These are phyloP conservation scores for Aspergillus udagawae DNA, from an alignment of 2,329 filamentous ascomycete species.

Conservation along the genomic window DNA sequence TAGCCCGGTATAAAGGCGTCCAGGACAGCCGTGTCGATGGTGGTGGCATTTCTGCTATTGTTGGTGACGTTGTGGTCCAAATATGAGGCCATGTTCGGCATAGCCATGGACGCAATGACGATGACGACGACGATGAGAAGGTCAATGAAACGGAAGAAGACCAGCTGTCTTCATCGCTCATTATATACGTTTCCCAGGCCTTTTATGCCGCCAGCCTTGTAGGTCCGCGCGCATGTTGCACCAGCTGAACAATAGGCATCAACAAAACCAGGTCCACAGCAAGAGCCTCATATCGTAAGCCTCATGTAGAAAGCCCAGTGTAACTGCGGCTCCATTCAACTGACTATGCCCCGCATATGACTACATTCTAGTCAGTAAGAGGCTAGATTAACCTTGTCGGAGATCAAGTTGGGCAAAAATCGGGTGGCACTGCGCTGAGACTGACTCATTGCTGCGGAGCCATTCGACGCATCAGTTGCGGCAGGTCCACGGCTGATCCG, in stretches of 20 bases:
- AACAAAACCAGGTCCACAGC: not conserved
- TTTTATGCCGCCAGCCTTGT: not conserved
- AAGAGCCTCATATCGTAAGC: not conserved
- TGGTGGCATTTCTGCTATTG: conserved; percentile 12
- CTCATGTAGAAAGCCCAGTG: not conserved
- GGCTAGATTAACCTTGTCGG: not conserved
- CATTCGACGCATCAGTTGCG: not conserved
- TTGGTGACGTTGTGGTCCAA: conserved; percentile 12
- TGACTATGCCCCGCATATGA: not conserved
- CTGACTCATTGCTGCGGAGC: not conserved
- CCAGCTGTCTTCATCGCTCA: not conserved
- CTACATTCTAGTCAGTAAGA: not conserved
- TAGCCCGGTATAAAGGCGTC: conserved; percentile 66
- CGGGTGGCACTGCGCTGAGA: not conserved
- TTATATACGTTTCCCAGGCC: not conserved
- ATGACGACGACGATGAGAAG: not conserved
- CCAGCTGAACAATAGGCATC: not conserved
- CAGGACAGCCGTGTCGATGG: conserved; percentile 36
- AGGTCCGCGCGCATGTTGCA: not conserved
- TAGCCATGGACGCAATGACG: not conserved
- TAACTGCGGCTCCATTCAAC: not conserved
- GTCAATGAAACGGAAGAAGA: not conserved
- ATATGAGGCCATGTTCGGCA: not conserved
- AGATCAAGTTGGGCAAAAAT: not conserved
- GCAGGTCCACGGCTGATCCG: not conserved